Evolutionary conservation across 2,329 filamentous ascomycete species (phyloP).

Genomic region (Immersiporthe knoxdaviesiana): DNA sequence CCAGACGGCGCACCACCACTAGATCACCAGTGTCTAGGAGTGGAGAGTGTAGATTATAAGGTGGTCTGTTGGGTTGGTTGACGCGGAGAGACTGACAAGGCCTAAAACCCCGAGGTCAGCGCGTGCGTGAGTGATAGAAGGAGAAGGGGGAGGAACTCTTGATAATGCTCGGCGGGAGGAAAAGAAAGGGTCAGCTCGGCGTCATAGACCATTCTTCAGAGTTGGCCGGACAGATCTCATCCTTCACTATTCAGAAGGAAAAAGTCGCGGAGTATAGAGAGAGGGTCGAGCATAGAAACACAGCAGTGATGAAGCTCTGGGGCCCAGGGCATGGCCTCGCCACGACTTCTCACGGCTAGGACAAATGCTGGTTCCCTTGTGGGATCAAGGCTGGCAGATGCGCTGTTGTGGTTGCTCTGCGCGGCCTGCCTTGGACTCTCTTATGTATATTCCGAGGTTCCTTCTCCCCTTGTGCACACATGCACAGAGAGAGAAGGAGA

Average conservation of each 20-base stretch:
- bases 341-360: background rate
- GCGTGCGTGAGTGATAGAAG: background rate
- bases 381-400: background rate
- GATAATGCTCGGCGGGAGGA: conserved; percentile 4
- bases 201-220: background rate
- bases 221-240: background rate
- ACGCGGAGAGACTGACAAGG: background rate
- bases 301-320: conserved; percentile 12
- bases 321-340: conserved; percentile 3
- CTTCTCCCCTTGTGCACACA: background rate
- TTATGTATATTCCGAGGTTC: conserved; percentile 13
- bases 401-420: background rate
- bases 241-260: background rate
- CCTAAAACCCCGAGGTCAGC: background rate
- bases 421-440: background rate
- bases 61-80: background rate
- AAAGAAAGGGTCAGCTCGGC: too few relatives aligned
- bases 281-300: conserved; percentile 16
- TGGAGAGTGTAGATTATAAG: background rate
- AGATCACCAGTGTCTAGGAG: conserved; percentile 32
- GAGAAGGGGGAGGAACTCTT: background rate
- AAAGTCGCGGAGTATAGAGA: background rate
- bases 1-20: conserved; percentile 62
- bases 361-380: background rate
- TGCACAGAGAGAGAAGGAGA: background rate